Evolutionary conservation across 2,329 filamentous ascomycete species (phyloP).

Genomic region (Pseudogymnoascus sp.): DNA sequence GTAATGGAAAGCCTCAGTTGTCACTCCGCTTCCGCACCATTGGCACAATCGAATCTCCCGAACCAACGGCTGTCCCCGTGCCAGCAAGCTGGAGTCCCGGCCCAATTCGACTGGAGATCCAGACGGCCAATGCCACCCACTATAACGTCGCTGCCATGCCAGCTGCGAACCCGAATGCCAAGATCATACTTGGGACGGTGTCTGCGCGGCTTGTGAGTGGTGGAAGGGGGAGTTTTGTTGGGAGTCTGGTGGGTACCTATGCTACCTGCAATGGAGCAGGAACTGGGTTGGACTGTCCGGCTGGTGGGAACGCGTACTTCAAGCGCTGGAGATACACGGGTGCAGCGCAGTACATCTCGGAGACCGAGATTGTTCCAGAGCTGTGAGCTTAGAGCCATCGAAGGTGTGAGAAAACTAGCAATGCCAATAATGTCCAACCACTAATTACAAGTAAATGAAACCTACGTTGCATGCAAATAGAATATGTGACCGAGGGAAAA

Average conservation of each 20-base stretch:
- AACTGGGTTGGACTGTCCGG: slow-evolving; percentile 22
- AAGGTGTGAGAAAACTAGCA: too few relatives aligned
- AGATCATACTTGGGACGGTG: neutral
- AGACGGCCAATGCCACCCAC: neutral
- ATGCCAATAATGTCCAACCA: neutral
- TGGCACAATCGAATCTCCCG: neutral
- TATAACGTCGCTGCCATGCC: slow-evolving; percentile 1
- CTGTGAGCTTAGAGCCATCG: neutral
- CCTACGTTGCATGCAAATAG: neutral
- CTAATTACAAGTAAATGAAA: neutral
- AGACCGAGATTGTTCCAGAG: neutral
- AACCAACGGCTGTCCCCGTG: neutral
- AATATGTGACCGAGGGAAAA: neutral
- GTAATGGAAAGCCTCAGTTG: neutral
- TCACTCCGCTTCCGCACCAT: slow-evolving; percentile 8
- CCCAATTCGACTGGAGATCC: neutral
- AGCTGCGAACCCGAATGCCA: slow-evolving; percentile 3
- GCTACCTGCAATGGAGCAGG: slow-evolving; percentile 33
- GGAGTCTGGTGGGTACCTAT: slow-evolving; percentile 30
- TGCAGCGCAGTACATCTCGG: slow-evolving; percentile 3
- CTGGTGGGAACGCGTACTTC: slow-evolving; percentile 27
- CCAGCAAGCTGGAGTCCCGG: neutral
- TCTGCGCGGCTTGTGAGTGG: slow-evolving; percentile 3
- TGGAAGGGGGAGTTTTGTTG: slow-evolving; percentile 27
- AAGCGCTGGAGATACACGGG: slow-evolving; percentile 12